Conservation (phyloP, 2,329 filamentous ascomycete species). For the Fusarium sp. region DNA sequence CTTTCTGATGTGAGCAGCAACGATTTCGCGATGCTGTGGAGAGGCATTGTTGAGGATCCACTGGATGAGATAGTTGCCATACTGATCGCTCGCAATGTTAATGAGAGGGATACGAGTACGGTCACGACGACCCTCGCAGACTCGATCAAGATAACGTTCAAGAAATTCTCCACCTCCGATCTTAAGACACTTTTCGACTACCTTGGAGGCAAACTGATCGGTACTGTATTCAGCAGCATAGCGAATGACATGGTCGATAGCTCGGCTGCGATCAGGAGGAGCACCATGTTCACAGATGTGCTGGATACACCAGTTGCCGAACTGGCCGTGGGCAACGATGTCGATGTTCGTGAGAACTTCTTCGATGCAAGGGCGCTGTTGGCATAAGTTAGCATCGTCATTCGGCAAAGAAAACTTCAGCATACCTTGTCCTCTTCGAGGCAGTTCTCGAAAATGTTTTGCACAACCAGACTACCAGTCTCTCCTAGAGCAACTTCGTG, state of each 20-base stretch:
- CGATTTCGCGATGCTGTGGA: constrained; percentile 90
- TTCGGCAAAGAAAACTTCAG: background rate
- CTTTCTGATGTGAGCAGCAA: constrained; percentile 95
- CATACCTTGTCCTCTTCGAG: constrained; percentile 96
- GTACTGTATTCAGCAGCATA: constrained; percentile 98
- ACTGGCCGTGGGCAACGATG: constrained; percentile 96
- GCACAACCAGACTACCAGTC: constrained; percentile 96
- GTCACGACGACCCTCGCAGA: constrained; percentile 91
- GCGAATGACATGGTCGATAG: constrained; percentile 94
- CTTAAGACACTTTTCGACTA: constrained; percentile 99
- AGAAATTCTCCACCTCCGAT: constrained; percentile 94
- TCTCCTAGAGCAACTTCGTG: constrained; percentile 97
- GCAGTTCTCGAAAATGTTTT: constrained; percentile 99
- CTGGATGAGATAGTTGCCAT: constrained; percentile 98
- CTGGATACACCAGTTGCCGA: constrained; percentile 99
- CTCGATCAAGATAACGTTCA: constrained; percentile 90
- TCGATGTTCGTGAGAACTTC: constrained; percentile 96
- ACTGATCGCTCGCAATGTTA: constrained; percentile 98
- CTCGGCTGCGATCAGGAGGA: constrained; percentile 90
- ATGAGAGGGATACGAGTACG: constrained; percentile 97
- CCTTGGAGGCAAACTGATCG: constrained; percentile 99
- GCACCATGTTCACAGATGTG: constrained; percentile 98
- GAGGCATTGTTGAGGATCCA: constrained; percentile 94
- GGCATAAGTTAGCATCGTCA: constrained; percentile 33
- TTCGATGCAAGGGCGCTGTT: constrained; percentile 94